A percentile compares a stretch with the other conserved stretches of the same genome.
Evolutionary conservation across 148 eudicot species (phyloP).

Genomic region (Chenopodium berlandieri): DNA sequence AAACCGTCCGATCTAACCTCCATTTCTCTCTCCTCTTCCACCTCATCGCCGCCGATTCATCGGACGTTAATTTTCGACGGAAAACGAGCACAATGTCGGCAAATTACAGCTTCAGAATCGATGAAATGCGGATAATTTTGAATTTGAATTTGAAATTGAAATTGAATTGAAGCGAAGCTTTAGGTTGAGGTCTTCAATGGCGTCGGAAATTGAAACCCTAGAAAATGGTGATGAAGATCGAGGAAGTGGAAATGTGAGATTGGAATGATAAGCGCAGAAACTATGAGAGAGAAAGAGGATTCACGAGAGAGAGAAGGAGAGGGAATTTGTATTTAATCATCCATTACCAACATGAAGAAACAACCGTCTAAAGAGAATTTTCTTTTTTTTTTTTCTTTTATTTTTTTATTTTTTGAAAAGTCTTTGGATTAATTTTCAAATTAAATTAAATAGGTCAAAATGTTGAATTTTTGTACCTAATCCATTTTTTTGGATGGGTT

Average conservation of each 20-base stretch:
- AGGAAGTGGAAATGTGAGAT: constrained; percentile 7
- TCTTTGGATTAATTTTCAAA: neutral
- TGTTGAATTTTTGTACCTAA: neutral
- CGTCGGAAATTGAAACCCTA: constrained; percentile 22
- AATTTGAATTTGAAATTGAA: too few relatives aligned
- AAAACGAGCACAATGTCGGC: neutral
- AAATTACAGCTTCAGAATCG: neutral
- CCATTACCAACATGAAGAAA: neutral
- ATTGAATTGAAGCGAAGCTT: neutral
- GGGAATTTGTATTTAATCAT: neutral
- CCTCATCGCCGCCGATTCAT: constrained; percentile 51
- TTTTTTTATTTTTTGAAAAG: too few relatives aligned
- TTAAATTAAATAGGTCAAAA: neutral
- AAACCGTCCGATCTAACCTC: constrained; percentile 74
- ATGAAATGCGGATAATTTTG: neutral
- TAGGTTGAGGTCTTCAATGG: neutral
- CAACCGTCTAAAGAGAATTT: neutral
- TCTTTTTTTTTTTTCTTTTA: too few relatives aligned
- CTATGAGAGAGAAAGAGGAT: constrained; percentile 12
- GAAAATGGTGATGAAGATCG: constrained; percentile 9
- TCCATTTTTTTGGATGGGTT: too few relatives aligned
- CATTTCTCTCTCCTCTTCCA: constrained; percentile 45
- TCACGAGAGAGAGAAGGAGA: constrained; percentile 7
- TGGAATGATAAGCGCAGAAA: constrained; percentile 23
- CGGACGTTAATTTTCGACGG: neutral